Evolutionary conservation across 371 early-diverging fungal genomes (phyloP).

Genomic region (Lichtheimia ornata): DNA sequence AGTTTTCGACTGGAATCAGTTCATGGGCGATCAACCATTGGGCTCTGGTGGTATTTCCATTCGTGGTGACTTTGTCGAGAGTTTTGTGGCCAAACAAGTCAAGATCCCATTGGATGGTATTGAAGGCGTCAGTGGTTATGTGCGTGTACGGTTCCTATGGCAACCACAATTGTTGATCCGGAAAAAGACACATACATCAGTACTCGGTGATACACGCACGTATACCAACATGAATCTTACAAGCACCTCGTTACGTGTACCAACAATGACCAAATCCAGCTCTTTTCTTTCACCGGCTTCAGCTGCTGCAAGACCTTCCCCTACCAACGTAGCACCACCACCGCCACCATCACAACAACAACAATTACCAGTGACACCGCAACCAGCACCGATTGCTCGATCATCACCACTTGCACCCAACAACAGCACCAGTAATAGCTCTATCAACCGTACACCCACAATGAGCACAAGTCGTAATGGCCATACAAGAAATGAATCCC

Average conservation of each 20-base stretch:
- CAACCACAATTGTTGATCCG: constrained; percentile 44
- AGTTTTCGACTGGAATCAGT: constrained; percentile 86
- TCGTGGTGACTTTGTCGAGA: constrained; percentile 42
- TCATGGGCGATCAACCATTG: constrained; percentile 54
- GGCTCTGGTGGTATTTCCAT: constrained; percentile 50
- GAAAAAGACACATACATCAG: constrained; percentile 45
- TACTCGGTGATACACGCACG: constrained; percentile 27
- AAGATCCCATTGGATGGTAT: constrained; percentile 48
- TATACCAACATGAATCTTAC: constrained; percentile 15
- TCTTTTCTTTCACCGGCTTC: background rate
- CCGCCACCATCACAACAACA: background rate
- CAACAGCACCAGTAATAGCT: too few relatives aligned
- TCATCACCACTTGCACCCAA: background rate
- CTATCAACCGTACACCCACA: too few relatives aligned
- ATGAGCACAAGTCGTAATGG: background rate
- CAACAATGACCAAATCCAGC: background rate
- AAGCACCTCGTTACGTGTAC: background rate
- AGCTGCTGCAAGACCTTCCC: background rate
- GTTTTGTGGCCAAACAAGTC: constrained; percentile 33
- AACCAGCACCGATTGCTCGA: background rate
- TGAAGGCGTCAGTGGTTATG: constrained; percentile 41
- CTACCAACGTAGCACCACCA: background rate
- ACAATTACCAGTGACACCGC: background rate
- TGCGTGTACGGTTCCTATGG: constrained; percentile 44
- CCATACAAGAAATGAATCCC: background rate